A percentile compares a stretch with the other conserved stretches of the same genome.
phyloP scores from a whole-genome alignment of 306 rosid genomes.

The Sesbania bispinosa region DNA sequence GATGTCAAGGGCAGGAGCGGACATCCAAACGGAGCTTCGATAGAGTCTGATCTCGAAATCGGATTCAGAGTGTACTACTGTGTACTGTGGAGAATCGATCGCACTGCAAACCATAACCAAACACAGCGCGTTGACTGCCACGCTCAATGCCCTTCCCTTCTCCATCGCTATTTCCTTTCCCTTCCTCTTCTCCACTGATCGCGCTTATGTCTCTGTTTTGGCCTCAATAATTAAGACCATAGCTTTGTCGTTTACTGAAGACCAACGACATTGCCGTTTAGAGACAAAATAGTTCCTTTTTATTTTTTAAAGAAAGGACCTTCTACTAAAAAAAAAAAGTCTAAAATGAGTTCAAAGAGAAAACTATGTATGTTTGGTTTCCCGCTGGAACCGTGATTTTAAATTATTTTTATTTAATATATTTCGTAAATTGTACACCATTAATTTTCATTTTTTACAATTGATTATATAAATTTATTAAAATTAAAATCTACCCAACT shows the following conservation, averaged over 20 bases:
- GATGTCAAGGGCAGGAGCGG: constrained; percentile 41
- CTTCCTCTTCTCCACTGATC: neutral
- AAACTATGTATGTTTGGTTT: too few relatives aligned
- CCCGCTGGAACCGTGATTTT: too few relatives aligned
- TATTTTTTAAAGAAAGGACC: too few relatives aligned
- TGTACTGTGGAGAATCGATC: constrained; percentile 55
- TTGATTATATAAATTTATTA: too few relatives aligned
- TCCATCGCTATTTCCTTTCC: constrained; percentile 1
- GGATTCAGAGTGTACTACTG: constrained; percentile 55
- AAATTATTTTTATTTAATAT: too few relatives aligned
- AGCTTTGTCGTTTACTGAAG: neutral
- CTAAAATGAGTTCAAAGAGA: too few relatives aligned
- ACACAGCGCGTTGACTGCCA: neutral
- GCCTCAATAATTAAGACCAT: neutral
- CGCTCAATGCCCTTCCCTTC: neutral
- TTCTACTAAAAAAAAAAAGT: too few relatives aligned
- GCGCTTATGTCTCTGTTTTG: too few relatives aligned
- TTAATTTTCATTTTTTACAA: too few relatives aligned
- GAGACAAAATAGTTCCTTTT: too few relatives aligned
- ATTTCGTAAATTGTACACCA: too few relatives aligned
- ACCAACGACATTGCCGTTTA: neutral
- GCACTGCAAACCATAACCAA: constrained; percentile 22
- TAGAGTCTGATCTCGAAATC: constrained; percentile 78
- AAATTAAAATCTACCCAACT: too few relatives aligned
- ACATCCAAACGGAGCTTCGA: constrained; percentile 49